These are phyloP conservation scores for Zea luxurians DNA, from an alignment of 176 grass and related monocot species.

Conservation along the genomic window DNA sequence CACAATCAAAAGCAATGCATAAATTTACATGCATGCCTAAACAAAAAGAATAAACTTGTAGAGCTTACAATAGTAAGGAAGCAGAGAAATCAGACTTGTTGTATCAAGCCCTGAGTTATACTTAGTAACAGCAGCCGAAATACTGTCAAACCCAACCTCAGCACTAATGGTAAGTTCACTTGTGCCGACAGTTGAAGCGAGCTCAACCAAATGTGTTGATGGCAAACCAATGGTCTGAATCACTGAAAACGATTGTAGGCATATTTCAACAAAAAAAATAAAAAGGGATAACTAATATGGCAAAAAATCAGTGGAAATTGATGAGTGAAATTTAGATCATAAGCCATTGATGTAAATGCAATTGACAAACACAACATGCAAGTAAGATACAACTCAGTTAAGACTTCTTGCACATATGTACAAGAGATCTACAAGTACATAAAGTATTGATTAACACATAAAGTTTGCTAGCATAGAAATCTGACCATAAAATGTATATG, in stretches of 20 bases:
- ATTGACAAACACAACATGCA: slow-evolving; percentile 8
- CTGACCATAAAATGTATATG: not conserved
- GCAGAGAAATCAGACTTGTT: slow-evolving; percentile 75
- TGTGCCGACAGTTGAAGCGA: slow-evolving; percentile 59
- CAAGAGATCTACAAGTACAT: slow-evolving; percentile 63
- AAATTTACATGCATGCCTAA: not conserved
- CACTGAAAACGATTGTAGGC: slow-evolving; percentile 54
- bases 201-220: slow-evolving; percentile 68
- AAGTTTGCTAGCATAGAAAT: not conserved
- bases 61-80: slow-evolving; percentile 65
- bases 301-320: not conserved
- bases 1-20: not conserved
- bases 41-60: not conserved
- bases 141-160: slow-evolving; percentile 91
- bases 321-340: slow-evolving; percentile 10
- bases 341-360: not conserved
- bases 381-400: slow-evolving; percentile 11
- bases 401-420: slow-evolving; percentile 22
- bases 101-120: slow-evolving; percentile 83
- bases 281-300: not conserved
- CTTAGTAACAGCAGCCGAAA: slow-evolving; percentile 80
- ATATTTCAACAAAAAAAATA: slow-evolving; percentile 53
- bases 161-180: slow-evolving; percentile 62
- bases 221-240: slow-evolving; percentile 73
- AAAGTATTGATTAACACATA: not conserved